Evolutionary conservation across 495 filamentous ascomycete species (phyloP), one percentile per base, ranked within the genome.

Genomic region (Penicillium dipodomyicola): DNA sequence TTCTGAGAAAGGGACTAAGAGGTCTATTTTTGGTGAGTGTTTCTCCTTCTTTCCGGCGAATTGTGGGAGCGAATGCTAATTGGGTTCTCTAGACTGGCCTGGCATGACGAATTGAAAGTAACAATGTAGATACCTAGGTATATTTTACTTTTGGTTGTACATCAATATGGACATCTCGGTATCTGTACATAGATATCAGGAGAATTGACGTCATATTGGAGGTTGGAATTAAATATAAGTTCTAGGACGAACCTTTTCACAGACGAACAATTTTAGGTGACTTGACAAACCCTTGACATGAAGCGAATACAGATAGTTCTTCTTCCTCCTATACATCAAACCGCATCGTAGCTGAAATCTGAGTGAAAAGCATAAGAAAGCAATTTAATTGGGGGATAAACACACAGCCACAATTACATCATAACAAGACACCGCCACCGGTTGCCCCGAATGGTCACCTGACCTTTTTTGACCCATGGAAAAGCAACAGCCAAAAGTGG

Each of bases 11-110:
- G 83, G 83, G 52, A 62, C 70, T 29, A 81, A 87, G 63, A 71
- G 84, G 65, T 86, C 85, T 17, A 78, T 72, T 45, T 87, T 81
- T 62, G 80, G 86, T 90, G 65, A 79, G 84, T 83, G 39, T 47
- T 37, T 40, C 32, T 42, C 19, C 15, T 53, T 19, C 6, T 32
- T 37, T 25, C 29, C 17, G 19, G 22, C 4, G 2, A 5, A 39
- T 14, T 17, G 14, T 30, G 27, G 10, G 33, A 19, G n/a, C 49
- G 25, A 12, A 5, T 20, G 42, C 61, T 64, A 47, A 62, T 12
- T 22, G 32, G 19, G 5, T 52, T 14, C 33, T 15, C 9, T 61
- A 69, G 66, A 69, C 58, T 69, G 66, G 66, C 66, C 66, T 12
- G 66, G 66, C 32, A 45, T 67, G 19, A 61, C 59, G 23, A 64